Evolutionary conservation across 257 asterid genomes (phyloP), one percentile per base, ranked within the genome.

Genomic region (Mitragyna speciosa): DNA sequence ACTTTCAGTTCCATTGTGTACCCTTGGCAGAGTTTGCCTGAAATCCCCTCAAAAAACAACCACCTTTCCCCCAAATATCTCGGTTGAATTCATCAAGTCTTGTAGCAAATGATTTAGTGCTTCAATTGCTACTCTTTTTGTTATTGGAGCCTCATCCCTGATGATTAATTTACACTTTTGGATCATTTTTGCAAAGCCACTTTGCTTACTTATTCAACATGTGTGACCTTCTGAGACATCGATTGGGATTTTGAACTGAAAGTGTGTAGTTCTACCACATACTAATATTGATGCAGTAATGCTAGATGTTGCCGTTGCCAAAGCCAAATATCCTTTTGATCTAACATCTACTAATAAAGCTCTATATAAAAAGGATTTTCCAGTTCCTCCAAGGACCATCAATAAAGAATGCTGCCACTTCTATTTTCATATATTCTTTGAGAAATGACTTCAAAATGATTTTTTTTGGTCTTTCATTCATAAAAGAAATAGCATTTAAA

Each of bases 121-220:
- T 15, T 81, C 59, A 4, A 81, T 59, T 9, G 39, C 33, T 1
- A 6, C 6, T 14, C 66, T 28, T 4, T 75, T 51, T 1, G 76
- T 54, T 72, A 81, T 75, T 12, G 72, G 20, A 3, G 72, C 78
- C 8, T 78, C 74, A 67, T 73, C 77, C 77, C 83, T 67, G 9
- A 81, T 36, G 5, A 81, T 81, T 0, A 76, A 24, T 30, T n/a
- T 61, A 0, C 28, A 19, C 2, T 12, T 19, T 5, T n/a, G 7
- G 2, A 81, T 63, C 10, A 77, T 26, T 15, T 31, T 22, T 1
- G 52, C 75, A 5, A 45, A 24, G 7, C 17, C 5, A 26, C 26
- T 58, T 7, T 74, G 78, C 8, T 61, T 75, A 0, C 56, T 59
- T 6, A 71, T 41, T 6, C 17, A 8, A 12, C 75, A 83, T 15